Evolutionary conservation across 1,284 basidiomycete species (phyloP).

Genomic region (Trametes versicolor): DNA sequence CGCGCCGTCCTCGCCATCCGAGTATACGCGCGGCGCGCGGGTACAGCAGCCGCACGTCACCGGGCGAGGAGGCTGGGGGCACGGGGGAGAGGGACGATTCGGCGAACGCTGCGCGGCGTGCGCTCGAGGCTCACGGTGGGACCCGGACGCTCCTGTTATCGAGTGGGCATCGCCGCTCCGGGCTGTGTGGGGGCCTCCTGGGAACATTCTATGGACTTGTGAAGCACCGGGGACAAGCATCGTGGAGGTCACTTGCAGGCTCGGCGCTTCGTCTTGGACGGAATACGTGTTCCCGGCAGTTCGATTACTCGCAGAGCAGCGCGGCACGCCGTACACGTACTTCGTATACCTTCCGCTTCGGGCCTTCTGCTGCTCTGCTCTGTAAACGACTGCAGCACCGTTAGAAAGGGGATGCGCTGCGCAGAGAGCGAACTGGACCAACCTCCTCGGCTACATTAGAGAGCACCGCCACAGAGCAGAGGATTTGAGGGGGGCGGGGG

Average conservation of each 20-base stretch:
- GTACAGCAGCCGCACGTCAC: constrained; percentile 20
- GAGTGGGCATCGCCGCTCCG: constrained; percentile 36
- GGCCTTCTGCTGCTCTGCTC: background rate
- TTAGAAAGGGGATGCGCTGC: background rate
- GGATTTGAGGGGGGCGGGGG: background rate
- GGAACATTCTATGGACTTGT: constrained; percentile 29
- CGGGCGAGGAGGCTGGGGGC: constrained; percentile 15
- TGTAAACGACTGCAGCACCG: background rate
- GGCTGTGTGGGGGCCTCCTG: constrained; percentile 16
- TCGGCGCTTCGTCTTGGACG: constrained; percentile 32
- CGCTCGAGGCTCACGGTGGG: constrained; percentile 18
- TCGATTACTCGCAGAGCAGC: constrained; percentile 10
- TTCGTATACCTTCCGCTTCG: background rate
- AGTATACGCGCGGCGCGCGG: constrained; percentile 19
- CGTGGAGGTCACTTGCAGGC: constrained; percentile 33
- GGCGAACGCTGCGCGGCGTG: constrained; percentile 19
- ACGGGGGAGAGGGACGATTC: constrained; percentile 9
- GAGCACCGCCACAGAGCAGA: constrained; percentile 17
- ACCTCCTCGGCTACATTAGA: constrained; percentile 18
- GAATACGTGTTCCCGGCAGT: constrained; percentile 25
- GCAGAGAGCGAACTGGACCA: background rate
- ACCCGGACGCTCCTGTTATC: constrained; percentile 33
- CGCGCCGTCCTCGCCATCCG: constrained; percentile 14
- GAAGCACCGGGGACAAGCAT: constrained; percentile 22
- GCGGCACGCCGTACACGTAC: background rate